These are phyloP conservation scores for Heliosperma pusillum DNA, from an alignment of 148 eudicot species.

Conservation along the genomic window DNA sequence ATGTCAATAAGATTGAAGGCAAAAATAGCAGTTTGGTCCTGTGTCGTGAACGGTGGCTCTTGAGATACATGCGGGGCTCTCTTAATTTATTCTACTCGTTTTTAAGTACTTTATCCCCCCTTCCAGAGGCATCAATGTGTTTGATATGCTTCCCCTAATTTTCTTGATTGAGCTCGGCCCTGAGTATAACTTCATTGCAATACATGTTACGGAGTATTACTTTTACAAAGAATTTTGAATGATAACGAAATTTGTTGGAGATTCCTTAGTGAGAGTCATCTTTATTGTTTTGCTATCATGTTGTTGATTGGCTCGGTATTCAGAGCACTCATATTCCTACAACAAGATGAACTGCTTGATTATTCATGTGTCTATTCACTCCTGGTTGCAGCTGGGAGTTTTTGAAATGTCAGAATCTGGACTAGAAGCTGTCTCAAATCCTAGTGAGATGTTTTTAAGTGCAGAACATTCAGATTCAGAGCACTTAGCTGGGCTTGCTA, in stretches of 20 bases:
- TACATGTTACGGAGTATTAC: neutral
- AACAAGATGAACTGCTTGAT: neutral
- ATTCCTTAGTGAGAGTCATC: neutral
- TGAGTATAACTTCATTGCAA: neutral
- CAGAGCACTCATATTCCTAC: neutral
- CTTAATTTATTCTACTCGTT: too few species aligned
- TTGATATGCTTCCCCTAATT: neutral
- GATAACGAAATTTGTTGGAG: neutral
- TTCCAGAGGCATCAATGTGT: neutral
- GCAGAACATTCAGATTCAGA: conserved; percentile 78
- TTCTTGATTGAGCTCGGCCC: neutral
- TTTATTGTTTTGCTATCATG: conserved; percentile 3
- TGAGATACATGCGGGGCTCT: too few species aligned
- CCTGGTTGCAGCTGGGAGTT: conserved; percentile 72
- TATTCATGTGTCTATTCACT: conserved; percentile 8
- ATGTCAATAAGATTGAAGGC: too few species aligned
- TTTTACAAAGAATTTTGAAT: neutral
- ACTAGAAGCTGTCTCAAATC: conserved; percentile 70
- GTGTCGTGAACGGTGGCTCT: too few species aligned
- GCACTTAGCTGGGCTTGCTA: conserved; percentile 78
- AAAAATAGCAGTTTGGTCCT: too few species aligned
- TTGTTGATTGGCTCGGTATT: neutral
- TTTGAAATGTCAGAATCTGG: conserved; percentile 86
- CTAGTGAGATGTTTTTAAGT: conserved; percentile 80
- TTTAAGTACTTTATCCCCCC: neutral